Evolutionary conservation across 371 early-diverging fungal genomes (phyloP).

Genomic region (Mortierella sp.): DNA sequence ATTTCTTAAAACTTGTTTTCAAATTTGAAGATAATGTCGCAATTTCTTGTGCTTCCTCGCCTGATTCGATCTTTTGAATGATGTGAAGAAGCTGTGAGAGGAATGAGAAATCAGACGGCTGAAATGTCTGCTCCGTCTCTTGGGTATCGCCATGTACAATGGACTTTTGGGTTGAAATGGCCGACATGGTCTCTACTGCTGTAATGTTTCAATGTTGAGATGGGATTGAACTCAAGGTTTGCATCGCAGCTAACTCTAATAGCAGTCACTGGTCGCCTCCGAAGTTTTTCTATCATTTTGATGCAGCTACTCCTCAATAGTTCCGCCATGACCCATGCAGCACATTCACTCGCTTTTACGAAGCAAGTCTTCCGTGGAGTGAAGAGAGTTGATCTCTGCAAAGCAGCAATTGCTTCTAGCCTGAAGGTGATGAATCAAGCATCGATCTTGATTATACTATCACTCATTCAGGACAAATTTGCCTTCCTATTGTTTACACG

Average conservation of each 20-base stretch:
- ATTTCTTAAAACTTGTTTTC: slow-evolving; percentile 54
- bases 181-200: background rate
- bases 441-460: background rate
- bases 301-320: background rate
- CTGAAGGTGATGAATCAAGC: background rate
- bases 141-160: slow-evolving; percentile 1
- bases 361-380: background rate
- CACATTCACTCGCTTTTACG: background rate
- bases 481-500: background rate
- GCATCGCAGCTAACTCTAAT: background rate
- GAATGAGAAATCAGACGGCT: slow-evolving; percentile 56
- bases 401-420: background rate
- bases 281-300: background rate
- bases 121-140: slow-evolving; percentile 42
- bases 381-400: background rate
- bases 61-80: slow-evolving; percentile 44
- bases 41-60: slow-evolving; percentile 53
- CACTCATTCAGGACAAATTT: background rate
- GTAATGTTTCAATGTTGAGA: background rate
- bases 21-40: slow-evolving; percentile 43
- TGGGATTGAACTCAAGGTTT: background rate
- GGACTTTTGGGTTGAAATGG: slow-evolving; percentile 10
- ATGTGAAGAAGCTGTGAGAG: slow-evolving; percentile 48
- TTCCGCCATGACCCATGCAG: background rate
- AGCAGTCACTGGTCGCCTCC: background rate